Evolutionary conservation across 257 asterid genomes (phyloP).

Genomic region (Agastache rugosa): DNA sequence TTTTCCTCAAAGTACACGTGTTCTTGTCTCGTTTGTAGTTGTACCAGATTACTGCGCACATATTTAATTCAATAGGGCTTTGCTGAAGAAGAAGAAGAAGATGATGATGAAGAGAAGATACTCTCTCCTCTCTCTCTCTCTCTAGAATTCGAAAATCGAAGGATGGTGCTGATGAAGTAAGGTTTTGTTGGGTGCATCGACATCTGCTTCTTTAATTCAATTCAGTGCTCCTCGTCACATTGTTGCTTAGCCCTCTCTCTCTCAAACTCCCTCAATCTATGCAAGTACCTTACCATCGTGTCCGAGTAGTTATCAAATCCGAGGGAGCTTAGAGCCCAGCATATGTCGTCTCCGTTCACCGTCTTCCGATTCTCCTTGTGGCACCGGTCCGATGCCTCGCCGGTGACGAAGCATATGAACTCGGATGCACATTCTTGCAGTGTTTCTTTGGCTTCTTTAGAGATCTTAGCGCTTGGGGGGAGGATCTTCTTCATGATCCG

Average conservation of each 20-base stretch:
- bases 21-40: not conserved
- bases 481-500: constrained; percentile 67
- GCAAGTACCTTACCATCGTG: constrained; percentile 51
- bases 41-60: not conserved
- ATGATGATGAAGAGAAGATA: not conserved
- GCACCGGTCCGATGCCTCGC: constrained; percentile 67
- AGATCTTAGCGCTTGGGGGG: constrained; percentile 60
- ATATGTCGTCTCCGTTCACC: constrained; percentile 66
- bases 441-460: constrained; percentile 66
- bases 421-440: constrained; percentile 74
- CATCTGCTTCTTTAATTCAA: constrained; percentile 18
- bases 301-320: constrained; percentile 64
- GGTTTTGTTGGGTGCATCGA: not conserved
- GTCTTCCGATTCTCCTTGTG: constrained; percentile 69
- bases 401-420: constrained; percentile 67
- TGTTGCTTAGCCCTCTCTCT: constrained; percentile 39
- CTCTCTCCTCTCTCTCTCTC: not conserved
- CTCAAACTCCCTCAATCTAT: constrained; percentile 51
- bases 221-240: constrained; percentile 26
- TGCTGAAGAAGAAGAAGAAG: constrained; percentile 1
- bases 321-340: constrained; percentile 59
- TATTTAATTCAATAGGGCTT: not conserved
- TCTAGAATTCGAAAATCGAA: constrained; percentile 30
- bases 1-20: not conserved
- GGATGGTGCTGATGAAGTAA: not conserved